phyloP scores from a whole-genome alignment of 345 rosid genomes.

The Balakata baccata region DNA sequence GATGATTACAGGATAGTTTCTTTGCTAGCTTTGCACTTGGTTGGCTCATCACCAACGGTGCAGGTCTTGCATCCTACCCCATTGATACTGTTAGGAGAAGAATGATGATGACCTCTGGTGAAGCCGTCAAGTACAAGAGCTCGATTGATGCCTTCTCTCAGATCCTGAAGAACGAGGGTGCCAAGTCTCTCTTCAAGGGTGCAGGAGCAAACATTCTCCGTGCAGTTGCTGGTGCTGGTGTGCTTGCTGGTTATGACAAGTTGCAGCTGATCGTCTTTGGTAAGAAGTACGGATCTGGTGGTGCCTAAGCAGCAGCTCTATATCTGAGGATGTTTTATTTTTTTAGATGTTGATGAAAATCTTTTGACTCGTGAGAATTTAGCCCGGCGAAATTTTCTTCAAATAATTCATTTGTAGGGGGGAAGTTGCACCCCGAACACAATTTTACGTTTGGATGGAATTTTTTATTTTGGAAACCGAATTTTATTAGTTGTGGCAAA shows the following conservation, averaged over 20 bases:
- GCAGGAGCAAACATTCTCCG: conserved; percentile 42
- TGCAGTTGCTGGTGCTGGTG: conserved; percentile 39
- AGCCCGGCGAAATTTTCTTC: conserved; percentile 29
- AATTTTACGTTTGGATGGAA: conserved; percentile 25
- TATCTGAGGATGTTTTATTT: background rate
- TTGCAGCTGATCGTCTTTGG: conserved; percentile 37
- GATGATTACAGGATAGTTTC: conserved; percentile 33
- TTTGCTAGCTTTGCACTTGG: conserved; percentile 35
- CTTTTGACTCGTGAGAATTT: conserved; percentile 29
- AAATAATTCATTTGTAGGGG: conserved; percentile 41
- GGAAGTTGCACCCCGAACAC: conserved; percentile 23
- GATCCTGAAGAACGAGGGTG: conserved; percentile 37
- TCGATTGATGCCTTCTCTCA: conserved; percentile 28
- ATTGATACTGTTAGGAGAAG: conserved; percentile 39
- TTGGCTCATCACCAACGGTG: conserved; percentile 36
- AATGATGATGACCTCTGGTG: conserved; percentile 44
- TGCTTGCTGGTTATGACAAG: conserved; percentile 38
- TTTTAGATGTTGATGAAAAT: conserved; percentile 62
- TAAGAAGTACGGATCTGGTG: conserved; percentile 35
- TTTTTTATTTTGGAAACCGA: conserved; percentile 20
- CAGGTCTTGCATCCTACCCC: conserved; percentile 37
- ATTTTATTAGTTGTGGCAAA: conserved; percentile 12
- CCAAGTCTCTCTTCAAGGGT: conserved; percentile 40
- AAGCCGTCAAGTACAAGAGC: conserved; percentile 38
- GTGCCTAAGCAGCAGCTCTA: conserved; percentile 18